A percentile compares a stretch with the other conserved stretches of the same genome.
phyloP scores from a whole-genome alignment of 208 protist species.

The Trypanosoma caninum region DNA sequence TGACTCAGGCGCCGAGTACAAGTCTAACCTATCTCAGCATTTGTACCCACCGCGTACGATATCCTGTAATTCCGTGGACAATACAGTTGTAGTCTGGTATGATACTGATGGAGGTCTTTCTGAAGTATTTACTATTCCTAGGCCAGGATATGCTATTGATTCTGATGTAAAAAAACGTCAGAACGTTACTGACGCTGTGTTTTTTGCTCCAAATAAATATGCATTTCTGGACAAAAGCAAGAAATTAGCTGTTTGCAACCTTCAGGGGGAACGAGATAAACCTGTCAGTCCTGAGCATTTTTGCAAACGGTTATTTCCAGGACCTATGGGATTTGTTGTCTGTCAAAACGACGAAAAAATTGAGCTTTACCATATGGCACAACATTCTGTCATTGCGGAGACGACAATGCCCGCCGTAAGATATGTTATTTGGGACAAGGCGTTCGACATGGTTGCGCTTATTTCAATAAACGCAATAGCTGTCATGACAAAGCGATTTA shows the following conservation, averaged over 20 bases:
- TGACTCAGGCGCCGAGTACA: slow-evolving; percentile 29
- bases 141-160: slow-evolving; percentile 20
- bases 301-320: slow-evolving; percentile 76
- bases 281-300: slow-evolving; percentile 42
- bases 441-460: slow-evolving; percentile 91
- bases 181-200: slow-evolving; percentile 71
- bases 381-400: slow-evolving; percentile 75
- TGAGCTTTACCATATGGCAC: slow-evolving; percentile 94
- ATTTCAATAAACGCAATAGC: slow-evolving; percentile 88
- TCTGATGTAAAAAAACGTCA: slow-evolving; percentile 60
- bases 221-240: slow-evolving; percentile 87
- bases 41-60: slow-evolving; percentile 51
- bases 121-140: slow-evolving; percentile 33
- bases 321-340: slow-evolving; percentile 71
- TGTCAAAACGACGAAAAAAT: slow-evolving; percentile 83
- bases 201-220: slow-evolving; percentile 95
- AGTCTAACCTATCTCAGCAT: slow-evolving; percentile 26
- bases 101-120: slow-evolving; percentile 26
- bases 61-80: slow-evolving; percentile 64
- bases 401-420: slow-evolving; percentile 64
- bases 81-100: slow-evolving; percentile 48
- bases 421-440: slow-evolving; percentile 94
- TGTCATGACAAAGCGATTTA: slow-evolving; percentile 89
- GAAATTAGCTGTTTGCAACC: slow-evolving; percentile 85
- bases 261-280: slow-evolving; percentile 82